Evolutionary conservation across 129 eudicot genomes (phyloP), one percentile per base, ranked within the genome.

Genomic region (Saussurea involucrata): DNA sequence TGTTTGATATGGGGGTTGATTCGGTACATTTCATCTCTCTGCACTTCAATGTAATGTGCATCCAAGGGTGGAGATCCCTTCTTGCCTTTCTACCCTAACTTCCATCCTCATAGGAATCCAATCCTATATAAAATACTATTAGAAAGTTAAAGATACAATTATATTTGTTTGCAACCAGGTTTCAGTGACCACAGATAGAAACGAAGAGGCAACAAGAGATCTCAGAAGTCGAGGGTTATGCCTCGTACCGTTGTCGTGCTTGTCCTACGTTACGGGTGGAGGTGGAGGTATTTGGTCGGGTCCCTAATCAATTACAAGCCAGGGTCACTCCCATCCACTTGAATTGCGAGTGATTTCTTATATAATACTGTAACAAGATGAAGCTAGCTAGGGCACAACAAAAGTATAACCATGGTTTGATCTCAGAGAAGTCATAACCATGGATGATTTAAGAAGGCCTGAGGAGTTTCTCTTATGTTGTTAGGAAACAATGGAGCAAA

Each of bases 211-310:
- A 25, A 85, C 71, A 40, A 63, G 83, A 74, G 92, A 88, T 76
- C 84, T 92, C 8, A 84, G 85, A 72, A 90, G 88, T 69, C 87
- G 96, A 86, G 97, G 97, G 64, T 83, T 92, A 58, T 92, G 96
- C 70, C 83, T 92, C 15, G 91, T 92, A 71, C 96, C 96, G 4
- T 34, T 90, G 72, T 73, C 96, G 12, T 92, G 97, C 78, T 82
- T 92, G 73, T 83, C 95, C 33, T 92, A 90, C 42, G 82, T 92
- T 61, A 74, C 96, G 1, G 92, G 85, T 18, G 85, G 78, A 60
- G 88, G 87, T 58, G 97, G 92, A 33, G 87, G 85, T 17, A 78
- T 92, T 74, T 92, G 97, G 93, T 86, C 92, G 6, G 85, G 87
- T 18, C 75, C 88, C 24, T 68, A 78, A 70, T 85, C 79, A 34